These are phyloP conservation scores for Mycena rosella DNA, from an alignment of 768 basidiomycete species.

Conservation along the genomic window DNA sequence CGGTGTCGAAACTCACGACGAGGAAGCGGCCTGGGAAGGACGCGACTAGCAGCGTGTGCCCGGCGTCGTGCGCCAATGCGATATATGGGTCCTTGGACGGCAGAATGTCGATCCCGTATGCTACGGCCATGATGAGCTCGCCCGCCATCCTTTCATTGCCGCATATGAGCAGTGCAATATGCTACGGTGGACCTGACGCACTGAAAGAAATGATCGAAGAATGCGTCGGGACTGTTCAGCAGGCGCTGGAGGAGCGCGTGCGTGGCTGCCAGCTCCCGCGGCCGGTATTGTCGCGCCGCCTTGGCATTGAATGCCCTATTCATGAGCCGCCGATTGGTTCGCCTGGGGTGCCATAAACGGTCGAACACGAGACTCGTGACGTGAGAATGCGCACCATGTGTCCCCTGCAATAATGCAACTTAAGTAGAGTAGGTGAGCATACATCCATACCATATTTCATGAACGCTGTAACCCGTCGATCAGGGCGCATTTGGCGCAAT, in stretches of 20 bases:
- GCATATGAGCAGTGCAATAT: conserved; percentile 22
- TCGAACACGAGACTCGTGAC: background rate
- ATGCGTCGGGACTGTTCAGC: conserved; percentile 47
- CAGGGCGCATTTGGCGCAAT: background rate
- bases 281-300: conserved; percentile 42
- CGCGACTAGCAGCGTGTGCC: background rate
- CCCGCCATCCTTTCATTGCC: background rate
- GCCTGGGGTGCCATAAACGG: conserved; percentile 40
- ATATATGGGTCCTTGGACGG: background rate
- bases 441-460: conserved; percentile 46
- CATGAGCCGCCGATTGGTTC: conserved; percentile 47
- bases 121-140: background rate
- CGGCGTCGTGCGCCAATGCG: background rate
- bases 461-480: conserved; percentile 17
- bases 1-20: background rate
- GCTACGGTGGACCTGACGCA: conserved; percentile 32
- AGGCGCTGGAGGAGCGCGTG: conserved; percentile 46
- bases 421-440: background rate
- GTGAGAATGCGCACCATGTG: conserved; percentile 28
- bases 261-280: conserved; percentile 43
- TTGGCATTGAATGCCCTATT: conserved; percentile 48
- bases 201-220: conserved; percentile 44
- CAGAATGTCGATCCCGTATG: background rate
- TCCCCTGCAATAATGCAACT: conserved; percentile 25
- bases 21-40: background rate